These are phyloP conservation scores for Clarireedia monteithiana DNA, from an alignment of 2,329 filamentous ascomycete species.

Conservation along the genomic window DNA sequence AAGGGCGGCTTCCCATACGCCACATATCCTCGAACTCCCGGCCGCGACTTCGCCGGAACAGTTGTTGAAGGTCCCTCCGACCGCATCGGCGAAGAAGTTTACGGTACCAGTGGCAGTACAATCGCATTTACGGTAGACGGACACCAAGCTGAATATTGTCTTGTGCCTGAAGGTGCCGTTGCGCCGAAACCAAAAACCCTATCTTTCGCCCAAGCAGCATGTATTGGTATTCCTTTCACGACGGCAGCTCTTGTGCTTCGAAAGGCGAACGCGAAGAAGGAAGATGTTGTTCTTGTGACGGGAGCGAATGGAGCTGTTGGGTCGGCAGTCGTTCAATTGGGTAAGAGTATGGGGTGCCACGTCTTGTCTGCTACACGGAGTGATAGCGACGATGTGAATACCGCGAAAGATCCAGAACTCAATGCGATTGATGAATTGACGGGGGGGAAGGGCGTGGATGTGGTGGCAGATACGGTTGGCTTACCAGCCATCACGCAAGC, in stretches of 20 bases:
- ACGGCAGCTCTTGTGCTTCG: constrained; percentile 16
- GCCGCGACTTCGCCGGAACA: constrained; percentile 21
- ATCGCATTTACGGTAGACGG: constrained; percentile 21
- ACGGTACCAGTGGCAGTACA: constrained; percentile 20
- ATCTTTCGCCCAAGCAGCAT: constrained; percentile 18
- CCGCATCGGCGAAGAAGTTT: constrained; percentile 16
- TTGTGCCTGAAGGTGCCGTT: constrained; percentile 17
- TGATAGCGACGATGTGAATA: constrained; percentile 20
- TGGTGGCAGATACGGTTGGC: constrained; percentile 24
- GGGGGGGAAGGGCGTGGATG: constrained; percentile 16
- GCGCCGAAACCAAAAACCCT: constrained; percentile 17
- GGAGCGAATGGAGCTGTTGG: constrained; percentile 24
- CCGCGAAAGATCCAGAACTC: constrained; percentile 17
- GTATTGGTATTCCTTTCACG: constrained; percentile 22
- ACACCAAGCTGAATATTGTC: constrained; percentile 19
- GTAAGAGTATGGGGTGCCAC: constrained; percentile 13
- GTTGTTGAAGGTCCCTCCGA: constrained; percentile 12
- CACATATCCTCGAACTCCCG: constrained; percentile 21
- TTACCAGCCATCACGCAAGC: constrained; percentile 16
- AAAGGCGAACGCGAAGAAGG: constrained; percentile 10
- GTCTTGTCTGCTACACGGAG: constrained; percentile 16
- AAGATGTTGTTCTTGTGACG: constrained; percentile 18
- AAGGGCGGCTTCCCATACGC: constrained; percentile 18
- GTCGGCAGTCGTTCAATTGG: constrained; percentile 19
- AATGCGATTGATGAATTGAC: constrained; percentile 15